Evolutionary conservation across 2,329 filamentous ascomycete genomes (phyloP).

Genomic region (Colletotrichum abscissum): DNA sequence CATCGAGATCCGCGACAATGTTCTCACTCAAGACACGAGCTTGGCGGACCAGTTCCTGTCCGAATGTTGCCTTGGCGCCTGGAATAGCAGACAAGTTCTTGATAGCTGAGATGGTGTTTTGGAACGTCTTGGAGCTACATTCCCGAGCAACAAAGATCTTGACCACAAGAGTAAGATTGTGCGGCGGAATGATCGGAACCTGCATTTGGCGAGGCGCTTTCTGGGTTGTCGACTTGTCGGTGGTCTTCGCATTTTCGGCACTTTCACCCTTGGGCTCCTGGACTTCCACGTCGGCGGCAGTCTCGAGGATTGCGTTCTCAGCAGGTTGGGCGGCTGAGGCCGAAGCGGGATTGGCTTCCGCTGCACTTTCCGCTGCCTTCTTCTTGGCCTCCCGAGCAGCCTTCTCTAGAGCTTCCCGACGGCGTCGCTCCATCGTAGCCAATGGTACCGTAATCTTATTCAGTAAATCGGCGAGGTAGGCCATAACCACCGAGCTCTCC

Average conservation of each 20-base stretch:
- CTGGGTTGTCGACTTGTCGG: constrained; percentile 53
- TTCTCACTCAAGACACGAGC: constrained; percentile 86
- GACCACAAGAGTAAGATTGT: constrained; percentile 93
- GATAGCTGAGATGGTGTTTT: constrained; percentile 97
- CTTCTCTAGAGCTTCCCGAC: constrained; percentile 75
- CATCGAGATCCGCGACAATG: constrained; percentile 85
- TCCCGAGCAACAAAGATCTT: constrained; percentile 96
- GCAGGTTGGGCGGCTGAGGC: constrained; percentile 37
- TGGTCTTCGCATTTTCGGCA: constrained; percentile 44
- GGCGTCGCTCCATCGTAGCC: constrained; percentile 82
- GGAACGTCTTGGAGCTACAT: constrained; percentile 97
- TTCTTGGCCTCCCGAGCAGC: constrained; percentile 50
- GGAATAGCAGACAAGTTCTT: constrained; percentile 96
- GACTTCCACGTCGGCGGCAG: constrained; percentile 29
- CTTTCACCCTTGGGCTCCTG: constrained; percentile 2
- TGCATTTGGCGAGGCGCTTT: constrained; percentile 72
- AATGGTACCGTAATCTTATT: constrained; percentile 90
- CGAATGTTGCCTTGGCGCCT: constrained; percentile 88
- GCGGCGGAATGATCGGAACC: constrained; percentile 86
- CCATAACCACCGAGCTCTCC: constrained; percentile 97
- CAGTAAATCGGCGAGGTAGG: constrained; percentile 86
- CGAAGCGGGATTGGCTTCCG: constrained; percentile 15
- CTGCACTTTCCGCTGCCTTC: constrained; percentile 41
- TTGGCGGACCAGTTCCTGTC: constrained; percentile 90
- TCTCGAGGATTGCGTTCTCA: constrained; percentile 36